Evolutionary conservation across 2,329 filamentous ascomycete species (phyloP).

Genomic region (Sclerotinia sclerotiorum): DNA sequence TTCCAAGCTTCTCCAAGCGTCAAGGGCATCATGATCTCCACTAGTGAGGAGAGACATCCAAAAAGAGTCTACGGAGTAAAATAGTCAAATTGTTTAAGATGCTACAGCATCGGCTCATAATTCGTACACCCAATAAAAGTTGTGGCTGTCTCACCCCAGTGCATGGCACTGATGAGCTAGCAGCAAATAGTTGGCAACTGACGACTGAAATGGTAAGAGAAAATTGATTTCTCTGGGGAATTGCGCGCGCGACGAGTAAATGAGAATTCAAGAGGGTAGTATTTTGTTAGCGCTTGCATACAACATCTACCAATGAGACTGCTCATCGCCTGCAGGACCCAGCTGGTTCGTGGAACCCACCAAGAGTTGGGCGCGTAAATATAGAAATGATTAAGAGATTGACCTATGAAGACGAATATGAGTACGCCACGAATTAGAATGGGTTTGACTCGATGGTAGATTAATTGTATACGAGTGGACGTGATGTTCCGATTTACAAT

Average conservation of each 20-base stretch:
- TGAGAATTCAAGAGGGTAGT: background rate
- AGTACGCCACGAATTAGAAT: constrained; percentile 6
- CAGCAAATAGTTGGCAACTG: constrained; percentile 17
- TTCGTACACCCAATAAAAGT: constrained; percentile 10
- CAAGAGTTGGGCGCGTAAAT: constrained; percentile 23
- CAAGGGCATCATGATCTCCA: constrained; percentile 15
- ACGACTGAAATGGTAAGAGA: background rate
- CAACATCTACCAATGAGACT: constrained; percentile 16
- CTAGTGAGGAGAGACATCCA: constrained; percentile 1
- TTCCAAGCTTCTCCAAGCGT: constrained; percentile 14
- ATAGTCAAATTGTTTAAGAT: constrained; percentile 7
- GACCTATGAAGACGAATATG: background rate
- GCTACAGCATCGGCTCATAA: constrained; percentile 9
- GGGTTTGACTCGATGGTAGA: constrained; percentile 15
- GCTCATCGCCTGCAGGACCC: constrained; percentile 17
- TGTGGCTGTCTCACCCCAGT: constrained; percentile 6
- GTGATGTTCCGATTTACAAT: constrained; percentile 14
- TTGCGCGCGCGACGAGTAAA: constrained; percentile 23
- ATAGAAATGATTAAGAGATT: constrained; percentile 8
- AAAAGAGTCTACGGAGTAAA: background rate
- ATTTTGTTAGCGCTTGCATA: constrained; percentile 19
- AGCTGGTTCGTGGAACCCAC: constrained; percentile 6
- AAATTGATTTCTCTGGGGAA: constrained; percentile 13
- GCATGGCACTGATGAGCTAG: constrained; percentile 1
- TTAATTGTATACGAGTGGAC: constrained; percentile 19